Conservation (phyloP, 495 filamentous ascomycete genomes). For the Penicillium samsonianum region DNA sequence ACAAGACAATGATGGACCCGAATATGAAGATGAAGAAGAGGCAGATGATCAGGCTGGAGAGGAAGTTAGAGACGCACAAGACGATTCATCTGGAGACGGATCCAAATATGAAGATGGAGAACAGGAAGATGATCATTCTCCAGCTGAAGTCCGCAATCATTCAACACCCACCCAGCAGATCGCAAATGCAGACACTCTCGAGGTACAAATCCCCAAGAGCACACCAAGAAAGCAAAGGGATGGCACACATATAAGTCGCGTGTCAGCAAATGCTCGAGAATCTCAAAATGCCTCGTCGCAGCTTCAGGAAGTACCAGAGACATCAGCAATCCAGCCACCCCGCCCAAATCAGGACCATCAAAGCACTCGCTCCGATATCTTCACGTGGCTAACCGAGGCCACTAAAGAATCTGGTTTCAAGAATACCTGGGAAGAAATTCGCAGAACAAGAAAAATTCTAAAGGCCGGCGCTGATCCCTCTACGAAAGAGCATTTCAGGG, state of each 20-base stretch:
- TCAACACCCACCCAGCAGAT: not conserved
- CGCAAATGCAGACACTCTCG: not conserved
- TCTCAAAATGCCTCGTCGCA: not conserved
- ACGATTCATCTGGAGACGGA: not conserved
- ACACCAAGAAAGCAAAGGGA: not conserved
- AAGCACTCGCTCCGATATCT: not conserved
- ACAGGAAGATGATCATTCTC: too few relatives aligned
- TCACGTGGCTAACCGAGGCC: conserved; percentile 3
- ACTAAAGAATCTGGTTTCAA: conserved; percentile 8
- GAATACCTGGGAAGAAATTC: not conserved
- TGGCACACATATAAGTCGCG: not conserved
- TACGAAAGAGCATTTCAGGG: conserved; percentile 1
- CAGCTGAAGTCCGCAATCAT: not conserved
- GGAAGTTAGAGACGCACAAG: not conserved
- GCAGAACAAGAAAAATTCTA: not conserved
- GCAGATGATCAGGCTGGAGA: too few relatives aligned
- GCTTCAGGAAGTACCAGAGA: not conserved
- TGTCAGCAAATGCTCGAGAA: not conserved
- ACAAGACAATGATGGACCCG: not conserved
- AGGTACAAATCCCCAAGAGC: not conserved
- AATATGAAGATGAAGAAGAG: not conserved
- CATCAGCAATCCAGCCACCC: not conserved
- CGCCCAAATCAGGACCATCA: not conserved
- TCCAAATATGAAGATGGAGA: not conserved
- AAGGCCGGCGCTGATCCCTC: not conserved